Evolutionary conservation across 2,329 filamentous ascomycete species (phyloP).

Genomic region (Fusarium bulbicola): DNA sequence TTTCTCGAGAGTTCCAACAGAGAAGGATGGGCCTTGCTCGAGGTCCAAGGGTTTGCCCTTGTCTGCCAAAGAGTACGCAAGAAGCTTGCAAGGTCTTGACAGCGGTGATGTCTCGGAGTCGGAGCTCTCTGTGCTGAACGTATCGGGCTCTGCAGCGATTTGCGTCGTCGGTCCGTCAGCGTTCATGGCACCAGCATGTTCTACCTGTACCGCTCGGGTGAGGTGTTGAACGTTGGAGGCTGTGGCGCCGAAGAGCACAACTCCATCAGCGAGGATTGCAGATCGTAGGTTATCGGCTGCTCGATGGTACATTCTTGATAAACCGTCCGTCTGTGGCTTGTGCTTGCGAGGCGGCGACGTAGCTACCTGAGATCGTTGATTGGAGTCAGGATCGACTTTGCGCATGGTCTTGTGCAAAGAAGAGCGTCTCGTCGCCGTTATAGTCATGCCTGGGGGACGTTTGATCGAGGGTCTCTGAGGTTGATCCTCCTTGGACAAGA

Average conservation of each 20-base stretch:
- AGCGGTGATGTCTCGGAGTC: conserved; percentile 42
- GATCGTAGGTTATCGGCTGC: conserved; percentile 44
- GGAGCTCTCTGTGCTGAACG: conserved; percentile 40
- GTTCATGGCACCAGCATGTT: not conserved
- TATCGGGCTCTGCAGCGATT: conserved; percentile 31
- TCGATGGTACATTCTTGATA: conserved; percentile 41
- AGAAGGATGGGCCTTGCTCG: conserved; percentile 42
- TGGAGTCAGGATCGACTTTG: conserved; percentile 10
- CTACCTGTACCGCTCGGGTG: conserved; percentile 1
- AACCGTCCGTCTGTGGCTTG: conserved; percentile 28
- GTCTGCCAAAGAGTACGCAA: conserved; percentile 43
- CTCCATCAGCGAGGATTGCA: conserved; percentile 45
- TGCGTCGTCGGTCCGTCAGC: conserved; percentile 29
- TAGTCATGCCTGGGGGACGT: conserved; percentile 33
- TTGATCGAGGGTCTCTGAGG: conserved; percentile 3
- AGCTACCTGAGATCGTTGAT: not conserved
- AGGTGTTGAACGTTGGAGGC: conserved; percentile 28
- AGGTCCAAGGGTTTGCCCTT: conserved; percentile 38
- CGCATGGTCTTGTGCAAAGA: conserved; percentile 12
- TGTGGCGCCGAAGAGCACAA: conserved; percentile 45
- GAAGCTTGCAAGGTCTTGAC: conserved; percentile 41
- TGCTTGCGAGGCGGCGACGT: not conserved
- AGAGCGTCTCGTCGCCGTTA: conserved; percentile 19
- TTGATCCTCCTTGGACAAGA: conserved; percentile 11
- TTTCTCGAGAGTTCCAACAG: conserved; percentile 43